Conservation (phyloP, 2,329 filamentous ascomycete species). For the Colletotrichum acutatum region DNA sequence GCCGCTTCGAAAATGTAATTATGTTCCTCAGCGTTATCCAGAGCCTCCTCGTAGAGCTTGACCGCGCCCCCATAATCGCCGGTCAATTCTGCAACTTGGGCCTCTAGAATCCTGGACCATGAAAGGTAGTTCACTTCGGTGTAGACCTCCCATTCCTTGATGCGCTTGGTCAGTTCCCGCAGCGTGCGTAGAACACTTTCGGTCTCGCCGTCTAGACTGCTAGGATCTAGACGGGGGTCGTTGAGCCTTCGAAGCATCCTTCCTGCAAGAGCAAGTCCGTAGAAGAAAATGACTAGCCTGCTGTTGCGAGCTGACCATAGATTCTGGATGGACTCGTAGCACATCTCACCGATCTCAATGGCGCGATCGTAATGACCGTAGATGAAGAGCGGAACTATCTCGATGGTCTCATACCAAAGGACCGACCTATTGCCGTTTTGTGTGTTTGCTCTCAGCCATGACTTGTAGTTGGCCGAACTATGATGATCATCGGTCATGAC, state of each 20-base stretch:
- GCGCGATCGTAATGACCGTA: constrained; percentile 72
- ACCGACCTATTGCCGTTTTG: constrained; percentile 72
- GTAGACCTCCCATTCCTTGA: constrained; percentile 72
- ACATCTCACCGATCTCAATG: constrained; percentile 64
- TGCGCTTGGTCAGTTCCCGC: constrained; percentile 65
- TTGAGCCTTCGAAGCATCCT: constrained; percentile 60
- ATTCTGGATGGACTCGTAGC: constrained; percentile 57
- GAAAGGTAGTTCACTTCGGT: constrained; percentile 77
- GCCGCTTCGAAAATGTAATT: constrained; percentile 78
- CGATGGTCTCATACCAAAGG: constrained; percentile 75
- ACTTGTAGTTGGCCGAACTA: constrained; percentile 66
- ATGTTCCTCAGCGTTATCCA: constrained; percentile 78
- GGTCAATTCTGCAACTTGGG: constrained; percentile 73
- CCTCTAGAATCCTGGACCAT: constrained; percentile 76
- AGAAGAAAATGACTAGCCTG: constrained; percentile 67
- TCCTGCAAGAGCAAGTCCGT: constrained; percentile 67
- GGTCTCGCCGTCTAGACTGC: constrained; percentile 55
- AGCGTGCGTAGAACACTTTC: constrained; percentile 64
- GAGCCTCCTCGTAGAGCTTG: constrained; percentile 73
- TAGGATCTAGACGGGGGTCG: constrained; percentile 56
- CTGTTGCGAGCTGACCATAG: constrained; percentile 72
- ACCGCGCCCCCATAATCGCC: constrained; percentile 68
- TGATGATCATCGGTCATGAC: constrained; percentile 78
- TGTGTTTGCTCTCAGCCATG: constrained; percentile 63
- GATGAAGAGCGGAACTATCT: constrained; percentile 71